phyloP scores from a whole-genome alignment of 345 rosid genomes.

The Hibiscus tridactylites region DNA sequence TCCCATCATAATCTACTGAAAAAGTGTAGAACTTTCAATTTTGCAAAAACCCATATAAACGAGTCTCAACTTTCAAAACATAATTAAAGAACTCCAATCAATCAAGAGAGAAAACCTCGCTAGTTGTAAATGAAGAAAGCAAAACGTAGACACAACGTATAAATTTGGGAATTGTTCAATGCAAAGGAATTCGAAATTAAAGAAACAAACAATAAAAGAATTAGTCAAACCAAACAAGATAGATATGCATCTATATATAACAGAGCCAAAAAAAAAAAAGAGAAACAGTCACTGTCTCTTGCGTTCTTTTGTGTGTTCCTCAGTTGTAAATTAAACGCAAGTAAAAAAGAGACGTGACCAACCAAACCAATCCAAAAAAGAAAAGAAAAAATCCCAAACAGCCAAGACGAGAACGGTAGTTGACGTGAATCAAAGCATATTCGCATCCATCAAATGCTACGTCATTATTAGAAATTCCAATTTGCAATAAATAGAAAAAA shows the following conservation, averaged over 20 bases:
- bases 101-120: background rate
- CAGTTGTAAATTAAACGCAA: conserved; percentile 8
- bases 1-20: conserved; percentile 11
- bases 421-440: conserved; percentile 25
- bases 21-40: conserved; percentile 9
- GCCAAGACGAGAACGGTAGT: conserved; percentile 2
- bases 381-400: conserved; percentile 5
- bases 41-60: conserved; percentile 7
- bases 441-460: conserved; percentile 5
- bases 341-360: background rate
- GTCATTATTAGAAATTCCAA: background rate
- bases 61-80: conserved; percentile 10
- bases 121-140: conserved; percentile 4
- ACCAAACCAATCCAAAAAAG: conserved; percentile 5
- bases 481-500: background rate
- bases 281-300: background rate
- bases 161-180: background rate
- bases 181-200: conserved; percentile 1
- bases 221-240: conserved; percentile 7
- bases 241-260: too few relatives aligned
- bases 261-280: background rate
- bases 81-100: background rate
- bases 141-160: conserved; percentile 5
- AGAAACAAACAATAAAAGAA: conserved; percentile 11
- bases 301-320: background rate